Evolutionary conservation across 148 eudicot species (phyloP).

Genomic region (Fagopyrum tataricum): DNA sequence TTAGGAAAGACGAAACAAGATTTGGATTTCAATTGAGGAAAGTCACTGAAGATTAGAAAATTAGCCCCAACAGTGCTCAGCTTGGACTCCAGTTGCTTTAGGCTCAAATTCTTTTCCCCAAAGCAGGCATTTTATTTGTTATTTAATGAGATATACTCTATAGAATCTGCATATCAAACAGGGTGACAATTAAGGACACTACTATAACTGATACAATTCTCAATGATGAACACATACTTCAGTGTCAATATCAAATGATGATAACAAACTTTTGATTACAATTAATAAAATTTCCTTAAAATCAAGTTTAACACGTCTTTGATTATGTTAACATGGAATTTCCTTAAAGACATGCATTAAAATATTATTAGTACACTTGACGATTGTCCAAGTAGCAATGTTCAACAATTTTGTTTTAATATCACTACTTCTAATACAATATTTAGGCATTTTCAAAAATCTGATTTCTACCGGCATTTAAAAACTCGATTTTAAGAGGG

Average conservation of each 20-base stretch:
- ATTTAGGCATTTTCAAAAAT: neutral
- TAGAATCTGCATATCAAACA: neutral
- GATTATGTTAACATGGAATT: too few species aligned
- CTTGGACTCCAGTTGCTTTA: neutral
- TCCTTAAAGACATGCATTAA: neutral
- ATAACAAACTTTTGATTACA: neutral
- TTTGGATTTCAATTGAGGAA: neutral
- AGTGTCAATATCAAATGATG: neutral
- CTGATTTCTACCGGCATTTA: neutral
- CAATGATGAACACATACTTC: neutral
- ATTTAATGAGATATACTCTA: neutral
- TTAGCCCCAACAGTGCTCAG: neutral
- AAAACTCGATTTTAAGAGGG: neutral
- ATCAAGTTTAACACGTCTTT: neutral
- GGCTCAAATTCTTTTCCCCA: neutral
- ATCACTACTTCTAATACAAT: neutral
- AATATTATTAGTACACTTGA: neutral
- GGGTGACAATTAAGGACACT: neutral
- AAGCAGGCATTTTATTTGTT: neutral
- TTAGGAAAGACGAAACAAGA: neutral
- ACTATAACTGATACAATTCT: neutral
- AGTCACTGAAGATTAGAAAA: neutral
- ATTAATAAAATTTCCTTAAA: neutral
- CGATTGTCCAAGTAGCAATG: neutral
- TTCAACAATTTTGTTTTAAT: too few species aligned